These are phyloP conservation scores for Nothophaeocryptopus gaeumannii DNA, from an alignment of 2,329 filamentous ascomycete species.

Conservation along the genomic window DNA sequence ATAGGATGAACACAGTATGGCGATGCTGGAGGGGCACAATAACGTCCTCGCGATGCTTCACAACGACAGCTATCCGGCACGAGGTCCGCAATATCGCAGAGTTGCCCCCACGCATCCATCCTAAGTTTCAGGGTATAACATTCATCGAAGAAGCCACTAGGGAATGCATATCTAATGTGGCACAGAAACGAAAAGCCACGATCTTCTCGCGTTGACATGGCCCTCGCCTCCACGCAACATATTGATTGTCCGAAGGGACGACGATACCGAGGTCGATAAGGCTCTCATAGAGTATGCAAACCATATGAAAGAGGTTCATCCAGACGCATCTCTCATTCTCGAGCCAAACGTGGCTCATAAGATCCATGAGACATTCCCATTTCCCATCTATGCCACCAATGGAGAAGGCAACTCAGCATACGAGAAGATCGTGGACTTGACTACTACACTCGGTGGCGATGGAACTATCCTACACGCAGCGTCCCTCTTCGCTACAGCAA, in stretches of 20 bases:
- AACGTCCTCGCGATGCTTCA: constrained; percentile 45
- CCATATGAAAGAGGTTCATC: constrained; percentile 77
- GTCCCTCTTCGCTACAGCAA: constrained; percentile 78
- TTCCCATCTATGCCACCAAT: constrained; percentile 63
- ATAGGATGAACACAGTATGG: constrained; percentile 32
- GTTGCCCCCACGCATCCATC: constrained; percentile 58
- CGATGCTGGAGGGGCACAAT: constrained; percentile 26
- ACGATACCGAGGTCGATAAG: constrained; percentile 53
- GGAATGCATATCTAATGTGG: constrained; percentile 57
- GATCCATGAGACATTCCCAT: constrained; percentile 67
- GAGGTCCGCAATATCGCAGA: constrained; percentile 52
- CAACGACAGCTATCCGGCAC: constrained; percentile 44
- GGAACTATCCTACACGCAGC: constrained; percentile 85
- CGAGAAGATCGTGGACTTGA: constrained; percentile 79
- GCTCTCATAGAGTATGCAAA: constrained; percentile 59
- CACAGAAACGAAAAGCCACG: constrained; percentile 56
- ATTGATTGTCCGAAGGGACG: constrained; percentile 65
- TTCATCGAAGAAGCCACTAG: not conserved
- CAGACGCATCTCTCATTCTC: constrained; percentile 75
- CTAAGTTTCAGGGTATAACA: constrained; percentile 60
- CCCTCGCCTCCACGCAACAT: constrained; percentile 66
- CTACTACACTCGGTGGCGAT: constrained; percentile 88
- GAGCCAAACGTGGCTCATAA: constrained; percentile 71
- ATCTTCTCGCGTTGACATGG: constrained; percentile 66
- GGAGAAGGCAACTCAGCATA: constrained; percentile 52